phyloP scores from a whole-genome alignment of 345 rosid species.

The Gossypioides kirkii region DNA sequence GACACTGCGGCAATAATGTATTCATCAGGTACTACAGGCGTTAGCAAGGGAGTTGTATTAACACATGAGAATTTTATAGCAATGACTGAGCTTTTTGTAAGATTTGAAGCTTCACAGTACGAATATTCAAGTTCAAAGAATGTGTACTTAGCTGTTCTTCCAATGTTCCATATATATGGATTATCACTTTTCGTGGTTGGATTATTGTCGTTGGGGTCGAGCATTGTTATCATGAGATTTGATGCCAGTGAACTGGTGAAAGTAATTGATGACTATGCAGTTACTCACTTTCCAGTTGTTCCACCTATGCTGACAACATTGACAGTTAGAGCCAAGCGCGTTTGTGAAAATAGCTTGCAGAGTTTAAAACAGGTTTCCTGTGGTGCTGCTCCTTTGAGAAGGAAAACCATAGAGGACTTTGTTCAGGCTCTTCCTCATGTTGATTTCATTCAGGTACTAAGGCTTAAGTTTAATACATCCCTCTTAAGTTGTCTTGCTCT shows the following conservation, averaged over 20 bases:
- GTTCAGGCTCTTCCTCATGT: conserved; percentile 47
- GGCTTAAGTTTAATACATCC: neutral
- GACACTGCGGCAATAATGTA: conserved; percentile 77
- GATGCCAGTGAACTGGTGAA: conserved; percentile 39
- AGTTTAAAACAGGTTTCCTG: conserved; percentile 79
- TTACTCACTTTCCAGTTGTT: conserved; percentile 77
- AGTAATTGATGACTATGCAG: conserved; percentile 43
- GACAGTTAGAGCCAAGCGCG: conserved; percentile 36
- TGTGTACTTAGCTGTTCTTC: conserved; percentile 62
- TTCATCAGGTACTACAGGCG: conserved; percentile 84
- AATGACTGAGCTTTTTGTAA: conserved; percentile 58
- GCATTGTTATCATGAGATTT: conserved; percentile 68
- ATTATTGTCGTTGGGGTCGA: conserved; percentile 57
- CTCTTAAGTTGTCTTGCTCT: neutral
- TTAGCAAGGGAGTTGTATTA: conserved; percentile 69
- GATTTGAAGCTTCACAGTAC: conserved; percentile 17
- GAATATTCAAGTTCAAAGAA: conserved; percentile 36
- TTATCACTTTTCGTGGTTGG: conserved; percentile 61
- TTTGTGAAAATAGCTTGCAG: conserved; percentile 34
- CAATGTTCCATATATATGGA: conserved; percentile 85
- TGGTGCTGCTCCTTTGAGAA: conserved; percentile 72
- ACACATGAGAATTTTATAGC: conserved; percentile 74
- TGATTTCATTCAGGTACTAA: conserved; percentile 76
- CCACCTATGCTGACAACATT: conserved; percentile 66
- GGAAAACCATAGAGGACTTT: conserved; percentile 51